Evolutionary conservation across 768 basidiomycete genomes (phyloP).

Genomic region (Tephrocybe sp.): DNA sequence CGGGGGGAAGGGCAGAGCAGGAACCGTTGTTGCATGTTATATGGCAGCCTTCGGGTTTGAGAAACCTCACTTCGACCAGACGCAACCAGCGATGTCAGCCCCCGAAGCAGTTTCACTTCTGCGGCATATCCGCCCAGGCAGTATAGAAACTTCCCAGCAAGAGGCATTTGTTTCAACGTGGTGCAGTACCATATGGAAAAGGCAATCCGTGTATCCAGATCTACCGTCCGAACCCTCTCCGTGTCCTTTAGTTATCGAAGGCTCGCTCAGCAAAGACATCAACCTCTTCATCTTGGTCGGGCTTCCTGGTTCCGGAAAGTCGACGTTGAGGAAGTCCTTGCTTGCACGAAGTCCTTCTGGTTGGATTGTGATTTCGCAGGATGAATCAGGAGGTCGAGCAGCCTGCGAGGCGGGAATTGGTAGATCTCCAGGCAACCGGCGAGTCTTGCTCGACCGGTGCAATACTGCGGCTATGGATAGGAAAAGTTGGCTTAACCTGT

Average conservation of each 20-base stretch:
- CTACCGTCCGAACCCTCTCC: constrained; percentile 51
- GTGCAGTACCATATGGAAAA: constrained; percentile 60
- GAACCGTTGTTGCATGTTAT: constrained; percentile 62
- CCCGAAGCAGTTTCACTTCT: constrained; percentile 46
- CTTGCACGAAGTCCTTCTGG: constrained; percentile 40
- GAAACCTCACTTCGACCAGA: constrained; percentile 36
- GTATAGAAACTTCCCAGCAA: constrained; percentile 56
- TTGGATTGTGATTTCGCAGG: constrained; percentile 54
- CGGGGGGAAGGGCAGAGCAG: constrained; percentile 63
- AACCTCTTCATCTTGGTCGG: constrained; percentile 60
- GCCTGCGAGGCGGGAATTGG: constrained; percentile 54
- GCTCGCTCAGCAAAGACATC: constrained; percentile 29
- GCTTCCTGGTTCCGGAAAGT: constrained; percentile 62
- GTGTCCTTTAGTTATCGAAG: constrained; percentile 45
- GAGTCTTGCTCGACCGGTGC: constrained; percentile 56
- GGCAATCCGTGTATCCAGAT: constrained; percentile 49
- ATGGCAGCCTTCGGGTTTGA: constrained; percentile 56
- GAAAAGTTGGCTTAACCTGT: constrained; percentile 49
- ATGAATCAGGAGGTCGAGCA: constrained; percentile 50
- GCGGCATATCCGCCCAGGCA: constrained; percentile 53
- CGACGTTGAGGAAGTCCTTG: constrained; percentile 51
- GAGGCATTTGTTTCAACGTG: constrained; percentile 58
- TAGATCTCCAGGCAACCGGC: constrained; percentile 30
- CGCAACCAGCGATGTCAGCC: constrained; percentile 49
- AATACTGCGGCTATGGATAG: constrained; percentile 50